Evolutionary conservation across 2,329 filamentous ascomycete species (phyloP).

Genomic region (Penicillium palitans): DNA sequence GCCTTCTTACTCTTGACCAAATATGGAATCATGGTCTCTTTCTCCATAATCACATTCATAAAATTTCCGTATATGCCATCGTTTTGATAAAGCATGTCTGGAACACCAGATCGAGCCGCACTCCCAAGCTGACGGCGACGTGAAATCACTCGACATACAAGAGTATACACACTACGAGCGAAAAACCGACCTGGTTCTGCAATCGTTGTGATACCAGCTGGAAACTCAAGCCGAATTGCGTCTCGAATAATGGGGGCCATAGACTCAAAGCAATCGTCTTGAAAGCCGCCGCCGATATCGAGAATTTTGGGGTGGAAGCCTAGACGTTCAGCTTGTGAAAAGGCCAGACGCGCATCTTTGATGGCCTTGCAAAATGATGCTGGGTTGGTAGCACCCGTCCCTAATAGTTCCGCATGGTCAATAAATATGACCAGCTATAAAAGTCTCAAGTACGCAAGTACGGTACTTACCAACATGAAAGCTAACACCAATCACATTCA

Average conservation of each 20-base stretch:
- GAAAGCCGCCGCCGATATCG: slow-evolving; percentile 33
- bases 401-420: background rate
- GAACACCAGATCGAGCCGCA: slow-evolving; percentile 1
- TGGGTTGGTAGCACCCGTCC: slow-evolving; percentile 21
- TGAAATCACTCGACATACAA: slow-evolving; percentile 25
- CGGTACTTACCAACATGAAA: slow-evolving; percentile 31
- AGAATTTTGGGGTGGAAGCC: slow-evolving; percentile 23
- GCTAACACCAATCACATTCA: slow-evolving; percentile 30
- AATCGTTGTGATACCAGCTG: slow-evolving; percentile 16
- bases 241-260: slow-evolving; percentile 17
- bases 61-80: slow-evolving; percentile 34
- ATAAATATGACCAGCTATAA: background rate
- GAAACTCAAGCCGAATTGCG: slow-evolving; percentile 12
- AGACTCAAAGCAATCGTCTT: slow-evolving; percentile 23
- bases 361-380: slow-evolving; percentile 22
- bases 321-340: slow-evolving; percentile 14
- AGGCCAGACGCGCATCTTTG: slow-evolving; percentile 18
- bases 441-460: background rate
- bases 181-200: slow-evolving; percentile 31
- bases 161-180: slow-evolving; percentile 24
- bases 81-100: slow-evolving; percentile 33
- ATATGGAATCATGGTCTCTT: slow-evolving; percentile 12
- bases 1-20: slow-evolving; percentile 7
- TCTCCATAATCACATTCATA: slow-evolving; percentile 18
- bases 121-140: slow-evolving; percentile 17